Base-by-base conservation (phyloP, 306 rosid genomes). In the Spatholobus suberectus region DNA sequence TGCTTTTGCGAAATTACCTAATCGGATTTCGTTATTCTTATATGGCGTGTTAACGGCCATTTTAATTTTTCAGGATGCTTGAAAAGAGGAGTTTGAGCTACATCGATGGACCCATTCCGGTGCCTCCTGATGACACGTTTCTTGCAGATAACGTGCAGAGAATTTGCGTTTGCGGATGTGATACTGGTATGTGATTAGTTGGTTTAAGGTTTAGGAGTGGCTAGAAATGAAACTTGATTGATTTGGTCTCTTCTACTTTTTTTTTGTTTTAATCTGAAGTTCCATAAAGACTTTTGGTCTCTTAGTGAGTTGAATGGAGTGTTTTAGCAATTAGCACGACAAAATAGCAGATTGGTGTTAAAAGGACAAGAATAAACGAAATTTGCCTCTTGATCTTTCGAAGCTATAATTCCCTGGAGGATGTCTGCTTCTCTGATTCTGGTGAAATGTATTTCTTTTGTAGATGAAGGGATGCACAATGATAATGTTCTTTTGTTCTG, bases 71-170 rank as follows among this genome's bases (percentile, higher is more conserved):
- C 74, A 96, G 99, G 87, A 93, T 96, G 98, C 96, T 96, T 67
- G 99, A 94, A 79, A 92, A 93, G 78, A 91, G 99, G 89, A 92
- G 92, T 87, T 84, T 96, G 86, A 96, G 97, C 91, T 96, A 96
- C 80, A 72, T 27, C 78, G 96, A 88, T 62, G 99, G 99, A 78
- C 94, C 92, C 6, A 89, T 93, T 83, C 87, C 91, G 0, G 91
- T 96, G 67, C 98, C 97, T 14, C 58, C 62, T 41, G 98, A 92
- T 17, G 96, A 94, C 24, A 47, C 73, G 14, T 92, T 96, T 86
- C 98, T 96, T 15, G 10, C 73, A 7, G 96, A 94, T 75, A 90
- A 96, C 80, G 99, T 96, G 76, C 87, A 92, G 59, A 88, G 94
- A 37, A 94, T 96, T 75, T 77, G 89, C 34, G 73, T 96, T 41